Percentiles rank a stretch among this genome's conserved stretches.
Conservation (phyloP, 306 rosid genomes). For the Sicyos edulis region DNA sequence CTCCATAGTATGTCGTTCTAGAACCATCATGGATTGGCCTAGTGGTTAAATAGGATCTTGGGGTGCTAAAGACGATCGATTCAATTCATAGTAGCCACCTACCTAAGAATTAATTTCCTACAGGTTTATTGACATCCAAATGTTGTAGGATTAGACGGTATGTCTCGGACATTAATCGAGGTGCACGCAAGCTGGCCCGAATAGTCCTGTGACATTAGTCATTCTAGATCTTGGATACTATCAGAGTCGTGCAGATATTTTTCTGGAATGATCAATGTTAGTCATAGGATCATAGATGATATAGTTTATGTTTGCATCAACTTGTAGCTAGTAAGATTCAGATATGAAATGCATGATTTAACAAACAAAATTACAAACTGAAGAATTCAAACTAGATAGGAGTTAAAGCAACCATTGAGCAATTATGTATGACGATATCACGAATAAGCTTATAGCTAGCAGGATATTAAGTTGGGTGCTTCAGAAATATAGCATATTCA, state of each 20-base stretch:
- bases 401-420: background rate
- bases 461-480: background rate
- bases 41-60: too few relatives aligned
- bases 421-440: background rate
- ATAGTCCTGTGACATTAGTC: too few relatives aligned
- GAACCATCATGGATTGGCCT: too few relatives aligned
- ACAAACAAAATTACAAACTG: background rate
- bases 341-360: slow-evolving; percentile 9
- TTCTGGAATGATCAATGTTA: background rate
- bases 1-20: too few relatives aligned
- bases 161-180: too few relatives aligned
- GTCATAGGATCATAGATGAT: background rate
- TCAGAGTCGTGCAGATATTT: background rate
- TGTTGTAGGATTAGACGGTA: too few relatives aligned
- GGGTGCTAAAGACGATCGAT: too few relatives aligned
- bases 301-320: slow-evolving; percentile 12
- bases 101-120: too few relatives aligned
- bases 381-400: background rate
- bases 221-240: too few relatives aligned
- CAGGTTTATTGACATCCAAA: too few relatives aligned
- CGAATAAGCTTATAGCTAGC: background rate
- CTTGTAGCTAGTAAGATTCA: background rate
- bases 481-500: background rate
- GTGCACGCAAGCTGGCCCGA: too few relatives aligned
- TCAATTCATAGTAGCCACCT: too few relatives aligned